Conservation (phyloP, 257 asterid species). For the Jasminum sambac region DNA sequence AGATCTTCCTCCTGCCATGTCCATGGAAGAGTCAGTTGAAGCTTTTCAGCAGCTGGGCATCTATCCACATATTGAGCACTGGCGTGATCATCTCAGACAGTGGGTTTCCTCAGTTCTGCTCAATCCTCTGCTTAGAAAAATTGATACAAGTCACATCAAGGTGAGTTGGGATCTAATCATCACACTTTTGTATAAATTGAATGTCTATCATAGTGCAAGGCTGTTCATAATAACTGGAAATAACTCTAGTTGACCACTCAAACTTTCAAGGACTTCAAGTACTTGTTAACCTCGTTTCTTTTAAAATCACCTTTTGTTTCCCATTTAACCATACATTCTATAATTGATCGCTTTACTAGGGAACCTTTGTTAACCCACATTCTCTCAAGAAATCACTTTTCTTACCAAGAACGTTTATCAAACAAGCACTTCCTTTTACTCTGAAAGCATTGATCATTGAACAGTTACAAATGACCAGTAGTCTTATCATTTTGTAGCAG, state of each 20-base stretch:
- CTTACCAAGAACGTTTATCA: too few relatives aligned
- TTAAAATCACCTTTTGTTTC: too few relatives aligned
- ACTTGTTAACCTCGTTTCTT: too few relatives aligned
- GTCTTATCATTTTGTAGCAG: slow-evolving; percentile 7
- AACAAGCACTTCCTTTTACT: not conserved
- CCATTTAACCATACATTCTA: too few relatives aligned
- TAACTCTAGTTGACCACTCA: not conserved
- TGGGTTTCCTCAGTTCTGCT: slow-evolving; percentile 83
- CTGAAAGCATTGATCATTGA: not conserved
- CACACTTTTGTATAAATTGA: slow-evolving; percentile 6
- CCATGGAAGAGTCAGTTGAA: slow-evolving; percentile 82
- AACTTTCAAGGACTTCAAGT: not conserved
- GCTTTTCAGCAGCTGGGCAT: slow-evolving; percentile 77
- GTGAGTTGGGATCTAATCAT: slow-evolving; percentile 39
- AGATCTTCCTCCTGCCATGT: slow-evolving; percentile 90
- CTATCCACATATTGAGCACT: slow-evolving; percentile 75
- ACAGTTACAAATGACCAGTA: not conserved
- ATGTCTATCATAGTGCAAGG: not conserved
- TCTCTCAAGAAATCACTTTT: too few relatives aligned
- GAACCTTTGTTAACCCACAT: too few relatives aligned
- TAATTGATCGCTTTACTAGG: too few relatives aligned
- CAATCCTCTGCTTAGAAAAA: slow-evolving; percentile 74
- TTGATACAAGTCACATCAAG: slow-evolving; percentile 80
- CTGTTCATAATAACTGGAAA: slow-evolving; percentile 15
- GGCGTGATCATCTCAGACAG: slow-evolving; percentile 92